Base-by-base conservation (phyloP, 306 rosid species). In the Astragalus glycyphyllos region DNA sequence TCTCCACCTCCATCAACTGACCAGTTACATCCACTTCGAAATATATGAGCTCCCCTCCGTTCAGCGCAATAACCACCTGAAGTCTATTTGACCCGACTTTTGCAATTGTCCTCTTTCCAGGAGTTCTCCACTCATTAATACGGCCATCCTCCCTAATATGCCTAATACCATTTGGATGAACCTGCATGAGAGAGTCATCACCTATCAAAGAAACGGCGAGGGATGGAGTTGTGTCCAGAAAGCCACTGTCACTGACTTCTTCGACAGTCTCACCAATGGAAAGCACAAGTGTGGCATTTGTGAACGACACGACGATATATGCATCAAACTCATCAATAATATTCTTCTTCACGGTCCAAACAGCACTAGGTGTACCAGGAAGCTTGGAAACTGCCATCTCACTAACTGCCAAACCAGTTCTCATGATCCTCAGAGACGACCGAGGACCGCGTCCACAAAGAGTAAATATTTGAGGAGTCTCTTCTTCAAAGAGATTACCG, bases 131-230 rank as follows among this genome's bases (percentile, higher is more conserved):
- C 65, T 94, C 99, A 86, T 89, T 91, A 56, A 91, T 82, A 80
- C 97, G 95, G 20, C 99, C 96, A 79, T 89, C 92, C 88, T 89
- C 97, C 92, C 99, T 94, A n/a, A 94, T 94, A 76, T 91, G 99
- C 84, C 97, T 86, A 61, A 94, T 94, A 61, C 99, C 99, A 86
- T 89, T 94, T 13, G 99, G 99, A 78, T 94, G 99, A 80, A 94
- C 99, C 84, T 94, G 99, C 97, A 94, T 91, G 58, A 94, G 96
- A 73, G 96, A 91, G 85, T 94, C 99, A 49, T 91, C 96, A 14
- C 99, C 99, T 83, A 94, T 89, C 87, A 94, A 89, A 79, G 97
- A 94, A 74, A 94, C 97, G 2, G 99, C 86, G 50, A 94, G 97
- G 37, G 97, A 89, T 34, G 96, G 96, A 12, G 97, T 94, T 15